phyloP scores from a whole-genome alignment of 1,284 basidiomycete species.

The Irpex sp. region DNA sequence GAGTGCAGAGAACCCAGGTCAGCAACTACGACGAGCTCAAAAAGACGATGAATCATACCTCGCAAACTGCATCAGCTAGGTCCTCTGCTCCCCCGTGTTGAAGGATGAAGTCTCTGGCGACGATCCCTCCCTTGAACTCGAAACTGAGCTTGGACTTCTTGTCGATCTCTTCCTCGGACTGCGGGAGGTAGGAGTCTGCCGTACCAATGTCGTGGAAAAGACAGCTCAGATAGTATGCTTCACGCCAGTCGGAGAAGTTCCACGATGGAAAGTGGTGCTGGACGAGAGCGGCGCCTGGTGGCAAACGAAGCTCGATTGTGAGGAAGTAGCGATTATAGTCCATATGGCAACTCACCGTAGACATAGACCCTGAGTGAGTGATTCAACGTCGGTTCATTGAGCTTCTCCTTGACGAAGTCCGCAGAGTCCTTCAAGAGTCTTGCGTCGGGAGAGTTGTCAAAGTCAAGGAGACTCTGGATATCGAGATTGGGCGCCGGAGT shows the following conservation, averaged over 20 bases:
- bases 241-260: constrained; percentile 31
- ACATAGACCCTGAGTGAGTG: constrained; percentile 51
- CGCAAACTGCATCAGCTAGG: constrained; percentile 54
- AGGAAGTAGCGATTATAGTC: not conserved
- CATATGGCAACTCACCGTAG: constrained; percentile 32
- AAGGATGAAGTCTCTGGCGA: constrained; percentile 48
- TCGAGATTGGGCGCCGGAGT: constrained; percentile 46
- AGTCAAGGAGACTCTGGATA: constrained; percentile 35
- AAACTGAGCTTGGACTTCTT: constrained; percentile 42
- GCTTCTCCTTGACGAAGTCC: constrained; percentile 43
- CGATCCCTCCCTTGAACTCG: constrained; percentile 57
- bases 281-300: constrained; percentile 41
- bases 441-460: constrained; percentile 40
- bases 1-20: not conserved
- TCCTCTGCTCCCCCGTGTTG: constrained; percentile 41
- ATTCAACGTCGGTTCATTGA: constrained; percentile 46
- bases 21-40: not conserved
- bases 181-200: constrained; percentile 44
- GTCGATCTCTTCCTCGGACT: constrained; percentile 26
- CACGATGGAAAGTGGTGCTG: constrained; percentile 42
- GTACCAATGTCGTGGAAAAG: constrained; percentile 57
- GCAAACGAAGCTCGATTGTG: not conserved
- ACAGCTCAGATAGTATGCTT: constrained; percentile 52
- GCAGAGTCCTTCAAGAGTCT: constrained; percentile 37
- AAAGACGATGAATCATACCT: constrained; percentile 17